Percentiles rank a stretch among this genome's conserved stretches.
Conservation (phyloP, 352 stramenopile species). For the Pythium inflatum region DNA sequence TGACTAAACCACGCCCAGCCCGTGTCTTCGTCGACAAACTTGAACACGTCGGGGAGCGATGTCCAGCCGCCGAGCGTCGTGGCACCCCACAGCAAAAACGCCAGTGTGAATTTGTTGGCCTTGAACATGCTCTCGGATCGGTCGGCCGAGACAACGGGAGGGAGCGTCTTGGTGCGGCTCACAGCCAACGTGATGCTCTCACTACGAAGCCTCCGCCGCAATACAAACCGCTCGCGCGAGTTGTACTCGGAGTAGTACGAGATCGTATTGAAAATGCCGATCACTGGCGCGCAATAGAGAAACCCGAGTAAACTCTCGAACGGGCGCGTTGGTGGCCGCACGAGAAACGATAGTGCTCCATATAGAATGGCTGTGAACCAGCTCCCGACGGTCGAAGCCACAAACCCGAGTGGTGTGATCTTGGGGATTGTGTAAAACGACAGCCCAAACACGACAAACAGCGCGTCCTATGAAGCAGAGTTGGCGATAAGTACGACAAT, state of each 20-base stretch:
- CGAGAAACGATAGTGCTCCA: conserved; percentile 51
- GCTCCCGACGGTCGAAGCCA: conserved; percentile 73
- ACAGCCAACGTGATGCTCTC: conserved; percentile 83
- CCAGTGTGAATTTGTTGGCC: conserved; percentile 63
- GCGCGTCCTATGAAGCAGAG: conserved; percentile 51
- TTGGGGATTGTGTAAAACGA: conserved; percentile 89
- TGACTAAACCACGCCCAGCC: conserved; percentile 89
- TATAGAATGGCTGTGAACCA: conserved; percentile 69
- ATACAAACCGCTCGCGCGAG: conserved; percentile 74
- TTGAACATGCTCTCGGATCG: conserved; percentile 40
- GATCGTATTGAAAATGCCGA: conserved; percentile 86
- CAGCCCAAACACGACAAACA: conserved; percentile 84
- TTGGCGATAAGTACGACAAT: not conserved
- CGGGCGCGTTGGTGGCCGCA: conserved; percentile 46
- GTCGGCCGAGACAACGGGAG: conserved; percentile 17
- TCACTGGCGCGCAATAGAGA: conserved; percentile 70
- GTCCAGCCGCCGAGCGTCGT: conserved; percentile 78
- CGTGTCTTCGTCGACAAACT: conserved; percentile 85
- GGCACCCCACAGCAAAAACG: conserved; percentile 71
- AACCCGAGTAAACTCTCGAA: conserved; percentile 67
- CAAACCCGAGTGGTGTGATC: conserved; percentile 79
- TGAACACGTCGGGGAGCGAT: conserved; percentile 77
- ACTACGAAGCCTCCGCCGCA: conserved; percentile 63
- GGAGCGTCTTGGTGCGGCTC: conserved; percentile 53
- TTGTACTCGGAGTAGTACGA: conserved; percentile 89